Conservation (phyloP, 495 filamentous ascomycete species). For the Pyronema omphalodes region DNA sequence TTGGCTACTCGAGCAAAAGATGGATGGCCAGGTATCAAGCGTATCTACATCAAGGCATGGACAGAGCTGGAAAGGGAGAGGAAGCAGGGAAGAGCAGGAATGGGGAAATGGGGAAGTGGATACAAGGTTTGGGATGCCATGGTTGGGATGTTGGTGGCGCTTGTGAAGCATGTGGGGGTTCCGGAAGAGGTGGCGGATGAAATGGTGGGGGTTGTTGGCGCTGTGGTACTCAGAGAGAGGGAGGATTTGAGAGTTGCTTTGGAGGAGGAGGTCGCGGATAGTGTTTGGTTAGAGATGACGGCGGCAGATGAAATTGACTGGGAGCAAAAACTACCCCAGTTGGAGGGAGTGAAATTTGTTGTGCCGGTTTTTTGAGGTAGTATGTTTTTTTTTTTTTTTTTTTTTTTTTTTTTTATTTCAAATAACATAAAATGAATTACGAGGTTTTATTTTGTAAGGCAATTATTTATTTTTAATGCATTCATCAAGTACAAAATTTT, state of each 20-base stretch:
- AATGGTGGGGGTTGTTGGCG: slow-evolving; percentile 39
- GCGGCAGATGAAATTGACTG: slow-evolving; percentile 4
- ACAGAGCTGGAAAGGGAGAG: slow-evolving; percentile 11
- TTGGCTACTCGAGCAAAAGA: slow-evolving; percentile 48
- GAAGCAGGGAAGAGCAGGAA: slow-evolving; percentile 9
- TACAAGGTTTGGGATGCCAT: slow-evolving; percentile 41
- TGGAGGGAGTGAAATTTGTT: slow-evolving; percentile 1
- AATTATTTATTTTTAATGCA: too few species aligned
- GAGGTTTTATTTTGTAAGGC: too few species aligned
- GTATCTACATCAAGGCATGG: slow-evolving; percentile 21
- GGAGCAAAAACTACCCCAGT: slow-evolving; percentile 3
- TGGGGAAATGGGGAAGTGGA: slow-evolving; percentile 36
- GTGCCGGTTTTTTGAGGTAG: not conserved
- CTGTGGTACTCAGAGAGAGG: slow-evolving; percentile 29
- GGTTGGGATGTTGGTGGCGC: slow-evolving; percentile 32
- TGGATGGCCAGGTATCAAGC: slow-evolving; percentile 43
- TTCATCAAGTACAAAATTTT: too few species aligned
- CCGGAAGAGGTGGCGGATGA: slow-evolving; percentile 50
- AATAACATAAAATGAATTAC: too few species aligned
- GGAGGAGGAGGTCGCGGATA: slow-evolving; percentile 45
- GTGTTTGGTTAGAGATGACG: slow-evolving; percentile 46
- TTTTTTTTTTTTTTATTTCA: too few species aligned
- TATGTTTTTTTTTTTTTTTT: too few species aligned
- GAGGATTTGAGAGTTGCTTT: slow-evolving; percentile 35
- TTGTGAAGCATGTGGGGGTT: slow-evolving; percentile 39